Conservation (phyloP, 73 alveolate species). For the Durusdinium trenchii region DNA sequence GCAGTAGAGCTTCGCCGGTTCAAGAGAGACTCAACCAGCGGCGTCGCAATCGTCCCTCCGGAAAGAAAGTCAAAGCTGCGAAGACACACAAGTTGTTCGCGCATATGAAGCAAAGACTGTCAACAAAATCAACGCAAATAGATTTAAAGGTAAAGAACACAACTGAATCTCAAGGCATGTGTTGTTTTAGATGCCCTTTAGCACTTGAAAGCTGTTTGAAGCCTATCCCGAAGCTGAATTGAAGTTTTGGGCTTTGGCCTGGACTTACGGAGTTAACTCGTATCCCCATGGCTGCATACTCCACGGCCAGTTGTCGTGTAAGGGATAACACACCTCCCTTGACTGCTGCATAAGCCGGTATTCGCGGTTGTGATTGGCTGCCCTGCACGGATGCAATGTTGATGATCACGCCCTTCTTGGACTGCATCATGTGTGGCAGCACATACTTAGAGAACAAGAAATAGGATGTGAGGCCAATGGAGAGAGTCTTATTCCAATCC, state of each 20-base stretch:
- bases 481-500: conserved; percentile 46
- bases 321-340: conserved; percentile 44
- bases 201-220: no score
- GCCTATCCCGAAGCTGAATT: no score
- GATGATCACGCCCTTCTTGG: background rate
- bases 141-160: no score
- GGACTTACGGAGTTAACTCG: conserved; percentile 71
- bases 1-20: conserved; percentile 4
- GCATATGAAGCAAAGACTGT: background rate
- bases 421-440: conserved; percentile 41
- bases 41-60: conserved; percentile 28
- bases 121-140: no score
- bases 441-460: conserved; percentile 16
- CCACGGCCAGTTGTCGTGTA: conserved; percentile 45
- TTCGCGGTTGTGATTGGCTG: conserved; percentile 24
- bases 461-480: conserved; percentile 19
- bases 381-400: conserved; percentile 50
- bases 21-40: background rate
- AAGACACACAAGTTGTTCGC: no score
- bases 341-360: conserved; percentile 53
- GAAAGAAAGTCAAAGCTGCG: background rate
- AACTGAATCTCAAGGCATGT: no score
- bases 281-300: conserved; percentile 29
- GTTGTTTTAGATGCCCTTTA: no score
- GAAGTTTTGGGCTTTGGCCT: no score